These are phyloP conservation scores for Anaeromyces robustus DNA, from an alignment of 192 early-diverging fungal genomes.

Conservation along the genomic window DNA sequence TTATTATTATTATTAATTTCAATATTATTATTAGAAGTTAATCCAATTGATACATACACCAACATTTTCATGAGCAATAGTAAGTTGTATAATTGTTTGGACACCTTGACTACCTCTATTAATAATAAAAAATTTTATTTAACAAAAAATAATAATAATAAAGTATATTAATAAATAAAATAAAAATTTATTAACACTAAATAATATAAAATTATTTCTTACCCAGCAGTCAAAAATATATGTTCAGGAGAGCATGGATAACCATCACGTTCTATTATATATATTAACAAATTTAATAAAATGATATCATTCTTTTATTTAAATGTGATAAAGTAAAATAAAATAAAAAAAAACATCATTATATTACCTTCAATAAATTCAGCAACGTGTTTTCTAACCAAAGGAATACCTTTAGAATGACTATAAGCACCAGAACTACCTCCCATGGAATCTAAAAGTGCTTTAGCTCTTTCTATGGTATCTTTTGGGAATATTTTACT, in stretches of 20 bases:
- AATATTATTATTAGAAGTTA: background rate
- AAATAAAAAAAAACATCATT: background rate
- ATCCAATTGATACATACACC: conserved; percentile 32
- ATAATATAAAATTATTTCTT: conserved; percentile 3
- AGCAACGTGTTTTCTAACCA: conserved; percentile 74
- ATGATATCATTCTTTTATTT: too few species aligned
- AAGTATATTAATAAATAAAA: background rate
- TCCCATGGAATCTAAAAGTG: conserved; percentile 49
- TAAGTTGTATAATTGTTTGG: conserved; percentile 73
- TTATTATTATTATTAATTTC: background rate
- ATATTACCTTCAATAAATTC: conserved; percentile 57
- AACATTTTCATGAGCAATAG: conserved; percentile 57
- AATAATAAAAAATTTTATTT: too few species aligned
- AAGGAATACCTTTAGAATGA: conserved; percentile 80
- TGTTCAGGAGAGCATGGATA: conserved; percentile 62
- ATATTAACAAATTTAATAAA: background rate
- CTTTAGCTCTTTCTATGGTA: conserved; percentile 68
- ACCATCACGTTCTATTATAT: conserved; percentile 66
- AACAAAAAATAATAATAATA: too few species aligned
- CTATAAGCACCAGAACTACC: conserved; percentile 79
- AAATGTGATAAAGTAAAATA: background rate
- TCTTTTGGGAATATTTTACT: conserved; percentile 61
- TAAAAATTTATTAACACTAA: background rate
- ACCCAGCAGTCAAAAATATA: conserved; percentile 80
- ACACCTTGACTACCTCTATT: conserved; percentile 78